These are phyloP conservation scores for Cercospora sesami DNA, from an alignment of 2,329 filamentous ascomycete species.

Conservation along the genomic window DNA sequence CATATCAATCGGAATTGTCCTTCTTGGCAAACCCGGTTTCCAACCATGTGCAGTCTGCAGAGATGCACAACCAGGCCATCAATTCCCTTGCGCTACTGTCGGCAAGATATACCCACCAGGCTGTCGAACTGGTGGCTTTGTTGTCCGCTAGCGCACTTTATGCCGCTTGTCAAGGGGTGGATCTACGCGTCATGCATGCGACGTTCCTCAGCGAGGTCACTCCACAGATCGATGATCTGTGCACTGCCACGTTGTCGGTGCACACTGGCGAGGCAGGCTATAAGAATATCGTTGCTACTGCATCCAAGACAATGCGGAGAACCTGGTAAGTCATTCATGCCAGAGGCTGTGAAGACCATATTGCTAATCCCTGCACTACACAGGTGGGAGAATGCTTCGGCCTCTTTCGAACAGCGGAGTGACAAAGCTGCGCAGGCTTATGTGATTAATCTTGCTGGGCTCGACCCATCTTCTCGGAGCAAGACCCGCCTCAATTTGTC, in stretches of 20 bases:
- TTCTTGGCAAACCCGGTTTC: constrained; percentile 61
- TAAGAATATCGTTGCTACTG: background rate
- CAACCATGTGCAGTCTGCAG: constrained; percentile 63
- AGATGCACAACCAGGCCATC: constrained; percentile 67
- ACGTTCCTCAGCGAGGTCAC: constrained; percentile 17
- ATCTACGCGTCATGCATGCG: constrained; percentile 28
- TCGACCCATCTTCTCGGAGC: background rate
- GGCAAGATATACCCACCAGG: constrained; percentile 31
- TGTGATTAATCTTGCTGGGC: background rate
- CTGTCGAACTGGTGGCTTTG: constrained; percentile 30
- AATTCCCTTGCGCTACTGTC: constrained; percentile 59
- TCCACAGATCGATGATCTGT: background rate
- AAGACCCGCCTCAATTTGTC: background rate
- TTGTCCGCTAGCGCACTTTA: constrained; percentile 30
- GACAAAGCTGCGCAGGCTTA: background rate
- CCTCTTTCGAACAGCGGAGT: background rate
- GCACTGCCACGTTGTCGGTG: background rate
- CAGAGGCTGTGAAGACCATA: background rate
- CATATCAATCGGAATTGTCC: constrained; percentile 54
- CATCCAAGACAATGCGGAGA: background rate
- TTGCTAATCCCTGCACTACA: background rate
- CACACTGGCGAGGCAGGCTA: background rate
- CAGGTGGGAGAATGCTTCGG: background rate
- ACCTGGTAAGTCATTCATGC: background rate
- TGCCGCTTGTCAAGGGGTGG: constrained; percentile 32